Evolutionary conservation across 345 rosid species (phyloP).

Genomic region (Hevea brasiliensis): DNA sequence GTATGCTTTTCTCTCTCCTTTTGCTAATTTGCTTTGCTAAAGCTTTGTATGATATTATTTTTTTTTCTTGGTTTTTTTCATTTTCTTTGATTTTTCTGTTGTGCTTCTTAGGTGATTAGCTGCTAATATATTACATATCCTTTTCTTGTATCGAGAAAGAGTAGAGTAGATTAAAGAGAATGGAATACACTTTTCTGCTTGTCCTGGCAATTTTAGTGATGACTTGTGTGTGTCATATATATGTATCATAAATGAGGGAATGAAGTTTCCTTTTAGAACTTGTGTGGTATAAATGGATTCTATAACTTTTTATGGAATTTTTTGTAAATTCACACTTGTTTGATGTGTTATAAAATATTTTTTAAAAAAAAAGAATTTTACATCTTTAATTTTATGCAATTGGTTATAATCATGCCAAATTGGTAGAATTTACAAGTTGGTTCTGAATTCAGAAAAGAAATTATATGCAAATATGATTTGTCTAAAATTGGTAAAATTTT

Average conservation of each 20-base stretch:
- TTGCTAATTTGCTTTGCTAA: conserved; percentile 10
- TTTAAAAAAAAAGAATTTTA: no score
- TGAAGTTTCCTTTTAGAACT: background rate
- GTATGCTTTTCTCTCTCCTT: conserved; percentile 32
- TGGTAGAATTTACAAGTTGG: no score
- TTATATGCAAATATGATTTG: no score
- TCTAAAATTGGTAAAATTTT: no score
- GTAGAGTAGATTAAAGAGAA: conserved; percentile 30
- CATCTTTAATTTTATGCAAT: no score
- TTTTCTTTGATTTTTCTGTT: conserved; percentile 21
- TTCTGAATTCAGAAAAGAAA: no score
- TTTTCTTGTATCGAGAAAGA: conserved; percentile 31
- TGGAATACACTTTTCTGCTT: conserved; percentile 29
- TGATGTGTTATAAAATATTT: no score
- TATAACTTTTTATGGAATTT: no score
- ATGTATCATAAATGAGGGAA: conserved; percentile 10
- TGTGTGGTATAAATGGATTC: no score
- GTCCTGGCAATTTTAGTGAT: conserved; percentile 6
- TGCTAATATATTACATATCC: conserved; percentile 19
- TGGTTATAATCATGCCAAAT: no score
- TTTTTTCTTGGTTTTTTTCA: background rate
- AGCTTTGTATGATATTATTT: conserved; percentile 27
- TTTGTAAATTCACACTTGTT: background rate
- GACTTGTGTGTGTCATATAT: conserved; percentile 4
- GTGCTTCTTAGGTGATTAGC: conserved; percentile 29